Percentiles rank a stretch among this genome's conserved stretches.
These are phyloP conservation scores for Alnus glutinosa DNA, from an alignment of 306 rosid genomes.

Conservation along the genomic window DNA sequence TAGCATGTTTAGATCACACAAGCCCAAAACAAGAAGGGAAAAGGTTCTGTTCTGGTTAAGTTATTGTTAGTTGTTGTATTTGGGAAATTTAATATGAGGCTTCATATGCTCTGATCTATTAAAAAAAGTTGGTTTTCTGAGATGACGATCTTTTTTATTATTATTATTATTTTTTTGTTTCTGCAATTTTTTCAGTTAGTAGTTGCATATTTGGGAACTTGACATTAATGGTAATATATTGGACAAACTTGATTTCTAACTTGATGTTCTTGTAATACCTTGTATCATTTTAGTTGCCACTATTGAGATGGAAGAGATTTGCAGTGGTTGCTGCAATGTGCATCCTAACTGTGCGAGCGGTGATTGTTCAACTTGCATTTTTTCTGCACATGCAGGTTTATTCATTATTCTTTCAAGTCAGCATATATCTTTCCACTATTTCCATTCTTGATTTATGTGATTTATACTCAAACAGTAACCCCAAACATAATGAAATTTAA, in stretches of 20 bases:
- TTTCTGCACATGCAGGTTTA: slow-evolving; percentile 93
- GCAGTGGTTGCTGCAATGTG: slow-evolving; percentile 94
- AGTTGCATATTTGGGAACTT: not conserved
- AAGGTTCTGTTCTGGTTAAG: not conserved
- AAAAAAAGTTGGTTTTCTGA: not conserved
- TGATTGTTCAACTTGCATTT: slow-evolving; percentile 95
- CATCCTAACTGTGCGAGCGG: slow-evolving; percentile 92
- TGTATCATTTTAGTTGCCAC: slow-evolving; percentile 57
- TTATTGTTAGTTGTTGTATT: not conserved
- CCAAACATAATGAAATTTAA: not conserved
- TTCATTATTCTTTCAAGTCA: not conserved
- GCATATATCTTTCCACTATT: not conserved
- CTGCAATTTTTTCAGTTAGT: not conserved
- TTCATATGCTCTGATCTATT: not conserved
- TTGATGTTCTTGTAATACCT: slow-evolving; percentile 18
- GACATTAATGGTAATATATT: not conserved
- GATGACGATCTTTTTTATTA: not conserved
- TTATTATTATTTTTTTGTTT: not conserved
- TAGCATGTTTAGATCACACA: not conserved
- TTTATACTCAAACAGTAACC: not conserved
- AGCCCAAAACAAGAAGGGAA: not conserved
- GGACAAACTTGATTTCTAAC: slow-evolving; percentile 4
- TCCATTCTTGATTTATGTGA: not conserved
- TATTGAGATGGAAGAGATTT: slow-evolving; percentile 94
- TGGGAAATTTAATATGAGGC: not conserved